phyloP scores from a whole-genome alignment of 1,139 yeast genomes.

The Hemisphaericaspora lyxosophila region DNA sequence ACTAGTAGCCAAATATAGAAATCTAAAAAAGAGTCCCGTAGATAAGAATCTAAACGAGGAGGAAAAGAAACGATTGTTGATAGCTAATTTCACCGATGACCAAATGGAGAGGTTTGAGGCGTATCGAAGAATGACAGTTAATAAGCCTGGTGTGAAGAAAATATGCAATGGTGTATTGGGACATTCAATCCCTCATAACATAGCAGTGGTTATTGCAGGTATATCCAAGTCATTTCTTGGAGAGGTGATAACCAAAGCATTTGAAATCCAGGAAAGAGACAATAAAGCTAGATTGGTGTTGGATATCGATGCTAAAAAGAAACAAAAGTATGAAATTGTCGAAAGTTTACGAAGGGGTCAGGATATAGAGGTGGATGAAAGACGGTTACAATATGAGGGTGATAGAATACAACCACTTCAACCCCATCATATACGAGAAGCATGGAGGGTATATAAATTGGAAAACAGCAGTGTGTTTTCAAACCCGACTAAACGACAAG shows the following conservation, averaged over 20 bases:
- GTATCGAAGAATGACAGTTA: constrained; percentile 78
- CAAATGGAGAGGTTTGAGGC: constrained; percentile 90
- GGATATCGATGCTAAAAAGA: constrained; percentile 40
- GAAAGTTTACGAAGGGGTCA: constrained; percentile 30
- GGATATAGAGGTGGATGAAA: constrained; percentile 31
- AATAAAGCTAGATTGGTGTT: constrained; percentile 42
- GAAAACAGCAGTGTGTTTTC: constrained; percentile 71
- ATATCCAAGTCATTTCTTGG: constrained; percentile 86
- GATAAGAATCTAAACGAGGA: constrained; percentile 33
- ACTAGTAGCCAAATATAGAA: constrained; percentile 31
- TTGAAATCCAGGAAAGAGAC: constrained; percentile 61
- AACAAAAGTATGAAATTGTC: constrained; percentile 28
- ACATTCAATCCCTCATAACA: constrained; percentile 80
- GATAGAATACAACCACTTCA: constrained; percentile 60
- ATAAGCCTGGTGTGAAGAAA: constrained; percentile 76
- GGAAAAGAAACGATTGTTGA: constrained; percentile 63
- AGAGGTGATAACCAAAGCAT: constrained; percentile 80
- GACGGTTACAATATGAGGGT: constrained; percentile 34
- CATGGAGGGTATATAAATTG: constrained; percentile 71
- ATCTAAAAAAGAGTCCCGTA: constrained; percentile 23
- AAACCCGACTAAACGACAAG: constrained; percentile 72
- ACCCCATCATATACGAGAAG: constrained; percentile 86
- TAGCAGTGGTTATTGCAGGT: constrained; percentile 83
- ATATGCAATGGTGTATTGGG: constrained; percentile 77
- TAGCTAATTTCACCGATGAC: constrained; percentile 72